Percentiles rank a stretch among this genome's conserved stretches.
These are phyloP conservation scores for Ceratonia siliqua DNA, from an alignment of 306 rosid genomes.

Conservation along the genomic window DNA sequence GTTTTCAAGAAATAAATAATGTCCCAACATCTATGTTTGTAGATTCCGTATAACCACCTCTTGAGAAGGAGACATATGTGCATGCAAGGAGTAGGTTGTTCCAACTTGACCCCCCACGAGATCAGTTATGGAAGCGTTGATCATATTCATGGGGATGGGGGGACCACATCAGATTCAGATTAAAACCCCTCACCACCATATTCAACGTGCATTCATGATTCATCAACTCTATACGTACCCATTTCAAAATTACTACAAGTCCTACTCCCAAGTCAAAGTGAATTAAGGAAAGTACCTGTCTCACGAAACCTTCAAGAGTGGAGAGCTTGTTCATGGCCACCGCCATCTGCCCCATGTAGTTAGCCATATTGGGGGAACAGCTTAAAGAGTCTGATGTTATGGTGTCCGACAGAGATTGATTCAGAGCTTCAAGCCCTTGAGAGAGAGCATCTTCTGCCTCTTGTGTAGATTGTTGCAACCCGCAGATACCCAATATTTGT, in stretches of 20 bases:
- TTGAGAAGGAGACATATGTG: slow-evolving; percentile 38
- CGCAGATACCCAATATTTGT: slow-evolving; percentile 80
- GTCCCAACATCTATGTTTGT: background rate
- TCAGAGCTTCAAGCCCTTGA: slow-evolving; percentile 80
- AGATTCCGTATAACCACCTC: slow-evolving; percentile 56
- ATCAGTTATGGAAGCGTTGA: slow-evolving; percentile 34
- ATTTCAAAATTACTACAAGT: background rate
- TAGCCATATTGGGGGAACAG: slow-evolving; percentile 76
- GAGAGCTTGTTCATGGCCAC: slow-evolving; percentile 89
- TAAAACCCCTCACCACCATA: slow-evolving; percentile 12
- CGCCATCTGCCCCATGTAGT: slow-evolving; percentile 98
- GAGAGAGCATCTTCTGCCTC: slow-evolving; percentile 85
- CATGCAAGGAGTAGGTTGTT: slow-evolving; percentile 54
- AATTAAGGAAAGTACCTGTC: slow-evolving; percentile 63
- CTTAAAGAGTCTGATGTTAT: slow-evolving; percentile 79
- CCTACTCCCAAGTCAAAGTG: background rate
- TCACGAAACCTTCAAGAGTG: slow-evolving; percentile 75
- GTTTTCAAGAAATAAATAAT: slow-evolving; percentile 39
- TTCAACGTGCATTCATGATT: slow-evolving; percentile 18
- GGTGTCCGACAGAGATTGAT: slow-evolving; percentile 75
- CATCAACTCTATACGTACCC: background rate
- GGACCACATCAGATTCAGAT: slow-evolving; percentile 44
- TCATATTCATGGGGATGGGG: slow-evolving; percentile 2
- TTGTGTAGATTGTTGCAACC: slow-evolving; percentile 86
- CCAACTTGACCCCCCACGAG: slow-evolving; percentile 45